These are phyloP conservation scores for Trichoderma aggressivum DNA, from an alignment of 2,329 filamentous ascomycete species.

Conservation along the genomic window DNA sequence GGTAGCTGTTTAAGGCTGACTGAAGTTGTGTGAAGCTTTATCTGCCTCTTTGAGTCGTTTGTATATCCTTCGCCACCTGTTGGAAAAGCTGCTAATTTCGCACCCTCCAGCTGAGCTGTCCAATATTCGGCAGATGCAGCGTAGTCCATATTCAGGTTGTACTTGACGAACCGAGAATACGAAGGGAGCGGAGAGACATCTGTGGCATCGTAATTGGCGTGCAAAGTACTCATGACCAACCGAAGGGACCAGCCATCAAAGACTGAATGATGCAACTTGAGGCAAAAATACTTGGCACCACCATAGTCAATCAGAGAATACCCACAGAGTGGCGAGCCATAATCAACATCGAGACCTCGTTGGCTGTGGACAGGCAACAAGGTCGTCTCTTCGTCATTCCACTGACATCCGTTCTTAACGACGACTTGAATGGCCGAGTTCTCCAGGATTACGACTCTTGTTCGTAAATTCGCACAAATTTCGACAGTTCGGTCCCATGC, in stretches of 20 bases:
- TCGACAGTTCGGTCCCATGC: slow-evolving; percentile 14
- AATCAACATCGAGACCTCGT: background rate
- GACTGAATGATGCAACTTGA: slow-evolving; percentile 1
- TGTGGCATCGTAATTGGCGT: background rate
- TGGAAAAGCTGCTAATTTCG: slow-evolving; percentile 19
- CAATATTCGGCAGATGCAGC: background rate
- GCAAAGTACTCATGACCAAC: background rate
- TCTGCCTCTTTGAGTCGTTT: background rate
- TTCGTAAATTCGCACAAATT: background rate
- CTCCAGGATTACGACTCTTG: background rate
- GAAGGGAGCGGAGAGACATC: slow-evolving; percentile 16
- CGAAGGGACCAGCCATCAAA: slow-evolving; percentile 10
- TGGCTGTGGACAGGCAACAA: background rate
- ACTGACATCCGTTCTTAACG: background rate
- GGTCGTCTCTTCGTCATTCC: background rate
- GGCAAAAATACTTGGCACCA: background rate
- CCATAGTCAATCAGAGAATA: slow-evolving; percentile 12
- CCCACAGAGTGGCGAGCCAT: slow-evolving; percentile 16
- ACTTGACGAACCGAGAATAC: slow-evolving; percentile 12
- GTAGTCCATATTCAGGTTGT: background rate
- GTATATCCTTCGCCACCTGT: background rate
- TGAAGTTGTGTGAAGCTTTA: background rate
- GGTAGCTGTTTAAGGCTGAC: background rate
- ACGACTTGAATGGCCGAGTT: background rate
- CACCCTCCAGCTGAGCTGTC: background rate